phyloP scores from a whole-genome alignment of 306 rosid genomes.

The Inga laurina region DNA sequence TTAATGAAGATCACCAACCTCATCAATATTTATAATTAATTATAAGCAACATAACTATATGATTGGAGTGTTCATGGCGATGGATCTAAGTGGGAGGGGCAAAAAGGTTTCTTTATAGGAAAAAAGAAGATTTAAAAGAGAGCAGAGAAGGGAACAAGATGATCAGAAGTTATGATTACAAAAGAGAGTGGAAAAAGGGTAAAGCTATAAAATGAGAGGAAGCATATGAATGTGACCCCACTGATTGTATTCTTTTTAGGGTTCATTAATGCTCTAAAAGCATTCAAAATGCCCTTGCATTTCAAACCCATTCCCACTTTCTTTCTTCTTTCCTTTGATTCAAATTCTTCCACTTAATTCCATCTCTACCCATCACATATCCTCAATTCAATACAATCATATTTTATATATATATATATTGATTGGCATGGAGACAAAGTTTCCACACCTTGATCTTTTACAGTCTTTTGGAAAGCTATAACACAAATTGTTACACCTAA shows the following conservation, averaged over 20 bases:
- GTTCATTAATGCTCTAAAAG: slow-evolving; percentile 53
- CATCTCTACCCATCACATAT: slow-evolving; percentile 27
- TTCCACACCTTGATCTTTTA: slow-evolving; percentile 79
- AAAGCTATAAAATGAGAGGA: not conserved
- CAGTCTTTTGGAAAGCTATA: slow-evolving; percentile 61
- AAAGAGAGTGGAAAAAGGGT: slow-evolving; percentile 37
- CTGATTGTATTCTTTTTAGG: slow-evolving; percentile 74
- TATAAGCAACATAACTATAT: slow-evolving; percentile 1
- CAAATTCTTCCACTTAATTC: slow-evolving; percentile 19
- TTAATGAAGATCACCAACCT: not conserved
- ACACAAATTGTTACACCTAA: not conserved
- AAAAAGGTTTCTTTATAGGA: slow-evolving; percentile 55
- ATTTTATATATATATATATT: too few species aligned
- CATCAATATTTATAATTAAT: not conserved
- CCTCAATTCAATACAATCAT: slow-evolving; percentile 21
- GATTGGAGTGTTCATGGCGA: slow-evolving; percentile 46
- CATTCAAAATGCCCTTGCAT: slow-evolving; percentile 53
- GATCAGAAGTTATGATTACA: slow-evolving; percentile 49
- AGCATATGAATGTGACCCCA: slow-evolving; percentile 55
- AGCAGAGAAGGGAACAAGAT: slow-evolving; percentile 41
- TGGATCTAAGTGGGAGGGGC: slow-evolving; percentile 31
- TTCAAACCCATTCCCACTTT: slow-evolving; percentile 28
- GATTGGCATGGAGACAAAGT: slow-evolving; percentile 72
- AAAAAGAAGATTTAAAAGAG: slow-evolving; percentile 42
- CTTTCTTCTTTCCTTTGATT: slow-evolving; percentile 32